A percentile compares a stretch with the other conserved stretches of the same genome.
Evolutionary conservation across 208 protist genomes (phyloP).

Genomic region (Leishmania martiniquensis): DNA sequence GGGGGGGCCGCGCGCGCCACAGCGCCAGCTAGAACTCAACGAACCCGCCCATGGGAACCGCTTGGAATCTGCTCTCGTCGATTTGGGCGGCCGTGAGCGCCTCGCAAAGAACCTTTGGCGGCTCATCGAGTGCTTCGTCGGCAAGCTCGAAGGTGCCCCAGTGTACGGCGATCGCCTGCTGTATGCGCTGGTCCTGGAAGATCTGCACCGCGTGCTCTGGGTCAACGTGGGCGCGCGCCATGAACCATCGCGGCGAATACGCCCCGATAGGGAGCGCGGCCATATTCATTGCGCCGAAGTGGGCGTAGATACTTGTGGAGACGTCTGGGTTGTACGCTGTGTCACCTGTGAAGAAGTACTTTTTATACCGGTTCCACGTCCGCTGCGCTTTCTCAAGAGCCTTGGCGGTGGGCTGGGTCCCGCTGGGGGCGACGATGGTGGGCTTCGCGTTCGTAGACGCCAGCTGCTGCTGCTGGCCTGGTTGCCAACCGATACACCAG

Average conservation of each 20-base stretch:
- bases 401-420: background rate
- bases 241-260: constrained; percentile 76
- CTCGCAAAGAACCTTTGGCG: constrained; percentile 42
- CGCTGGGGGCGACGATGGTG: background rate
- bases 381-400: constrained; percentile 3
- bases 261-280: constrained; percentile 86
- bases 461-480: background rate
- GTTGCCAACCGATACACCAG: constrained; percentile 60
- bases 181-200: constrained; percentile 56
- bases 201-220: constrained; percentile 77
- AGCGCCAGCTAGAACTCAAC: constrained; percentile 29
- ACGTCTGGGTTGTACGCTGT: constrained; percentile 53
- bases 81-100: constrained; percentile 30
- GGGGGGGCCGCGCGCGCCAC: too few species aligned
- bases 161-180: constrained; percentile 70
- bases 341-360: constrained; percentile 69
- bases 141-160: constrained; percentile 87
- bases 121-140: constrained; percentile 79
- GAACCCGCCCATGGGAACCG: constrained; percentile 44
- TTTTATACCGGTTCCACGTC: constrained; percentile 40
- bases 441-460: constrained; percentile 4
- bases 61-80: constrained; percentile 25
- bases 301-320: constrained; percentile 53
- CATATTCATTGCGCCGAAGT: constrained; percentile 59
- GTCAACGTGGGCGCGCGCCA: constrained; percentile 63